A percentile compares a stretch with the other conserved stretches of the same genome.
phyloP scores from a whole-genome alignment of 2,329 filamentous ascomycete species.

The Aspergillus ochraceoroseus region DNA sequence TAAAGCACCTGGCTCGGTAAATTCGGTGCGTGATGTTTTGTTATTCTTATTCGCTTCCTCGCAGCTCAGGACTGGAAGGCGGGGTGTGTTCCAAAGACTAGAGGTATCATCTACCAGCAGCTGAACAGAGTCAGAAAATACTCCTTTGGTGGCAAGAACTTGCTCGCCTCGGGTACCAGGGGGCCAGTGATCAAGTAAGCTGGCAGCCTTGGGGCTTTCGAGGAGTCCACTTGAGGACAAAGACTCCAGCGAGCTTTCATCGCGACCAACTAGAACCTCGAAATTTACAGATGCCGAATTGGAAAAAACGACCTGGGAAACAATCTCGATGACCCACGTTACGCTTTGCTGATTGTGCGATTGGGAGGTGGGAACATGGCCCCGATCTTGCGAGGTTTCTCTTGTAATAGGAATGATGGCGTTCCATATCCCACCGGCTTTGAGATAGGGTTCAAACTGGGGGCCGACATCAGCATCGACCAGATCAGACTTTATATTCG shows the following conservation, averaged over 20 bases:
- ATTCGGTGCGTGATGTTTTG: too few relatives aligned
- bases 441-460: conserved; percentile 93
- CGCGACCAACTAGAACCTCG: conserved; percentile 78
- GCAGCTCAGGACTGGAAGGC: conserved; percentile 60
- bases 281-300: conserved; percentile 80
- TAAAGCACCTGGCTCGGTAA: too few relatives aligned
- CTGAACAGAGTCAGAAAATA: conserved; percentile 76
- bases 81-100: conserved; percentile 87
- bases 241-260: conserved; percentile 73
- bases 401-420: conserved; percentile 76
- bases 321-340: conserved; percentile 85
- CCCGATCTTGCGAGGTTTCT: conserved; percentile 58
- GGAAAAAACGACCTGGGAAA: conserved; percentile 92
- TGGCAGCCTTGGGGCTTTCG: conserved; percentile 57
- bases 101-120: conserved; percentile 82
- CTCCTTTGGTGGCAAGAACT: conserved; percentile 62
- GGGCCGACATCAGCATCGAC: conserved; percentile 69
- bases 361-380: conserved; percentile 15
- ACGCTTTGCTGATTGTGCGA: conserved; percentile 50
- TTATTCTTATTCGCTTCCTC: conserved; percentile 17
- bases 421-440: conserved; percentile 83
- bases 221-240: conserved; percentile 52
- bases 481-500: conserved; percentile 69
- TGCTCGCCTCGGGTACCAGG: conserved; percentile 52
- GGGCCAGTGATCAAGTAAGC: conserved; percentile 70